Evolutionary conservation across 2,329 filamentous ascomycete species (phyloP).

Genomic region (Aspergillus clavatus): DNA sequence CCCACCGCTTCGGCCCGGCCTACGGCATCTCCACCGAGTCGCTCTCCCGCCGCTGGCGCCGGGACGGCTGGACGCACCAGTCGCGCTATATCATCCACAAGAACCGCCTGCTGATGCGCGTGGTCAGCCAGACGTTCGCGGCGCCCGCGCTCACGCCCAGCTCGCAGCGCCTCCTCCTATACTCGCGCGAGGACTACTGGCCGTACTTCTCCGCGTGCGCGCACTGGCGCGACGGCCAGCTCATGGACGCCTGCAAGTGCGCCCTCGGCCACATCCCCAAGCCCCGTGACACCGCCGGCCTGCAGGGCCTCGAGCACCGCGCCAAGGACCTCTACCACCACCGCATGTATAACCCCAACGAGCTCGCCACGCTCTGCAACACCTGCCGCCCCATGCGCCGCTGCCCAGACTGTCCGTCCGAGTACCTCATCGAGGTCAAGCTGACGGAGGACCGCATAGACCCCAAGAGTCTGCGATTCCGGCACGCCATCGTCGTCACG

Average conservation of each 20-base stretch:
- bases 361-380: slow-evolving; percentile 48
- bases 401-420: slow-evolving; percentile 58
- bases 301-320: slow-evolving; percentile 41
- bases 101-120: slow-evolving; percentile 54
- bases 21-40: slow-evolving; percentile 47
- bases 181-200: slow-evolving; percentile 56
- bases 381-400: slow-evolving; percentile 56
- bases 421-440: slow-evolving; percentile 59
- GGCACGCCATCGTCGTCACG: slow-evolving; percentile 57
- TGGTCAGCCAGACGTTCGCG: slow-evolving; percentile 52
- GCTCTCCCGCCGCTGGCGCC: slow-evolving; percentile 52
- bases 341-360: slow-evolving; percentile 33
- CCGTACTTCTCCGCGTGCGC: slow-evolving; percentile 60
- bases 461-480: slow-evolving; percentile 44
- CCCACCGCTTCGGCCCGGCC: slow-evolving; percentile 42
- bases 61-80: slow-evolving; percentile 52
- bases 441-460: slow-evolving; percentile 52
- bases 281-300: slow-evolving; percentile 35
- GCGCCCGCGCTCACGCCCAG: slow-evolving; percentile 48
- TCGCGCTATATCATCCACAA: slow-evolving; percentile 52
- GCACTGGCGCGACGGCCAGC: slow-evolving; percentile 58
- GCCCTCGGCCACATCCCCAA: slow-evolving; percentile 54
- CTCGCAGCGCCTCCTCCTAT: slow-evolving; percentile 53
- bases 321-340: slow-evolving; percentile 32
- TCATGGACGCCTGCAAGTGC: slow-evolving; percentile 59